Conservation (phyloP, 2,329 filamentous ascomycete genomes). For the Aureobasidium lini region DNA sequence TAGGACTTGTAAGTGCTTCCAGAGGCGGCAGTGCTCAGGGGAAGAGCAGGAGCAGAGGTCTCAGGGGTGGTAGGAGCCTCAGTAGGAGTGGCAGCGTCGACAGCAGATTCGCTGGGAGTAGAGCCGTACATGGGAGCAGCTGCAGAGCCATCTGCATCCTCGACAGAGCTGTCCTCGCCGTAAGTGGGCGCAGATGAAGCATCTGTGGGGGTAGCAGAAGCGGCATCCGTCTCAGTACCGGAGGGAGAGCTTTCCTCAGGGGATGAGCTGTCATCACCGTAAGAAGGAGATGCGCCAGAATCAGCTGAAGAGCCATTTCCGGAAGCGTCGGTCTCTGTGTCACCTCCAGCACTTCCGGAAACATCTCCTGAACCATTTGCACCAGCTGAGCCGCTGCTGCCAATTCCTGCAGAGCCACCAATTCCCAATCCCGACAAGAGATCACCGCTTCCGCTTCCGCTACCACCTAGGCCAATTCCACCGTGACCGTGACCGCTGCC, state of each 20-base stretch:
- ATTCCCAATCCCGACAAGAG: background rate
- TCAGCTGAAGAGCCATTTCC: background rate
- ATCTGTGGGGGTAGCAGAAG: background rate
- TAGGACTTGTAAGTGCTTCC: slow-evolving; percentile 9
- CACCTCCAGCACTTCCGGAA: background rate
- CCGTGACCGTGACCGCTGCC: background rate
- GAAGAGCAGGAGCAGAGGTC: background rate
- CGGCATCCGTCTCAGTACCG: background rate
- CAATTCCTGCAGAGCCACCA: background rate
- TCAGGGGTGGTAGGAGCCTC: background rate
- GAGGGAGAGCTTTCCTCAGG: background rate
- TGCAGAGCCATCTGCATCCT: background rate
- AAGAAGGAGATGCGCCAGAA: background rate
- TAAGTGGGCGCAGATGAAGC: background rate
- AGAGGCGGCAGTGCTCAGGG: background rate
- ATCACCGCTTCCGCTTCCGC: background rate
- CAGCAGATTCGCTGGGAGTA: slow-evolving; percentile 4
- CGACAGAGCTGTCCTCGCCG: background rate
- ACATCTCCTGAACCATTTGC: background rate
- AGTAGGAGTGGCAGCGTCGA: background rate
- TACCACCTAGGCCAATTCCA: background rate
- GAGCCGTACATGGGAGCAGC: background rate
- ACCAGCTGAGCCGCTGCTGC: background rate
- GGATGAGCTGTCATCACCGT: background rate
- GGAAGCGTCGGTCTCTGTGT: background rate